These are phyloP conservation scores for Ogataea salicorniae DNA, from an alignment of 805 yeast species.

Conservation along the genomic window DNA sequence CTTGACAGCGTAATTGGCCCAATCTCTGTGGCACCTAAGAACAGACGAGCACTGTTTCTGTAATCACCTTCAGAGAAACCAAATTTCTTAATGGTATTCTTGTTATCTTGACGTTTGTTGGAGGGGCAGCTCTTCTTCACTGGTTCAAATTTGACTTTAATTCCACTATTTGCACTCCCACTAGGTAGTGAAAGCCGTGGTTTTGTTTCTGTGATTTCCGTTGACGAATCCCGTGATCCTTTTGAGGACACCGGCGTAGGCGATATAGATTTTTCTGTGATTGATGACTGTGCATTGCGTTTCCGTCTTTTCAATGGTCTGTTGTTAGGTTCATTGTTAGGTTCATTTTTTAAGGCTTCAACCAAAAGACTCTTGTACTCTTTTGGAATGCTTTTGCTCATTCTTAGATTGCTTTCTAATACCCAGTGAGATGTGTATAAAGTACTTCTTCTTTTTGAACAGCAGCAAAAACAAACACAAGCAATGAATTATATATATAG, in stretches of 20 bases:
- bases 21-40: neutral
- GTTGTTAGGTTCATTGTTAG: neutral
- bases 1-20: neutral
- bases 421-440: too few species aligned
- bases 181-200: too few species aligned
- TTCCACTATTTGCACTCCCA: neutral
- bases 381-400: conserved; percentile 13
- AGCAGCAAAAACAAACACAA: too few species aligned
- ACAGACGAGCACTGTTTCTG: too few species aligned
- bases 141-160: neutral
- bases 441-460: too few species aligned
- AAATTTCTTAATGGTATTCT: too few species aligned
- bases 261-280: neutral
- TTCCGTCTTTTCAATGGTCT: conserved; percentile 23
- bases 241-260: neutral
- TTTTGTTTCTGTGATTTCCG: too few species aligned
- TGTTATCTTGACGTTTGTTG: too few species aligned
- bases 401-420: neutral
- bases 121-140: too few species aligned
- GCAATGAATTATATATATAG: too few species aligned
- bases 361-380: conserved; percentile 20
- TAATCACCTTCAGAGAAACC: too few species aligned
- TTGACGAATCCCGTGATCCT: conserved; percentile 1
- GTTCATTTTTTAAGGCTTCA: conserved; percentile 15
- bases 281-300: neutral